phyloP scores from a whole-genome alignment of 2,329 filamentous ascomycete species.

The Penicillium sp. region DNA sequence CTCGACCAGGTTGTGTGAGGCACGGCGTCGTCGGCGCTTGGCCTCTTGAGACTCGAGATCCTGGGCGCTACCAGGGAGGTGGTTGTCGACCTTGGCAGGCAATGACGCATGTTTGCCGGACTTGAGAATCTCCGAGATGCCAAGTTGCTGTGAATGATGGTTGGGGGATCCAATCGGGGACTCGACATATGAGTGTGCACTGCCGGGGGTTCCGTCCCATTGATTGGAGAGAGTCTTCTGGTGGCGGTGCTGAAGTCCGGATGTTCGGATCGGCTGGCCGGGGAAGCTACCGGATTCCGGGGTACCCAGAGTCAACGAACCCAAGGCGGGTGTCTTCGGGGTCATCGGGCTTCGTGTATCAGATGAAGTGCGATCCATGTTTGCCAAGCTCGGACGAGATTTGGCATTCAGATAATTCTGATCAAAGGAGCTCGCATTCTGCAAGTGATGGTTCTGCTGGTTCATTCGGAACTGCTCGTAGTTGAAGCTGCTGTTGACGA shows the following conservation, averaged over 20 bases:
- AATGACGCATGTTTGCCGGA: constrained; percentile 83
- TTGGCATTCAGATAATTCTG: constrained; percentile 67
- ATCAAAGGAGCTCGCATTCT: constrained; percentile 52
- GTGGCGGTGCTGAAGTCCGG: constrained; percentile 65
- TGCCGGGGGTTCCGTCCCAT: constrained; percentile 87
- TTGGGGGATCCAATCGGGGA: constrained; percentile 85
- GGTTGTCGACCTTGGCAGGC: constrained; percentile 78
- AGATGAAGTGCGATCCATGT: constrained; percentile 75
- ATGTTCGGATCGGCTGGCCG: constrained; percentile 77
- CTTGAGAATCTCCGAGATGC: constrained; percentile 88
- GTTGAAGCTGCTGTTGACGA: constrained; percentile 75
- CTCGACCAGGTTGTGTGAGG: constrained; percentile 96
- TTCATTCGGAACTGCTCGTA: constrained; percentile 76
- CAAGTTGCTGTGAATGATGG: constrained; percentile 63
- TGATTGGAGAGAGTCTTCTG: constrained; percentile 86
- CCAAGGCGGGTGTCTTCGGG: constrained; percentile 80
- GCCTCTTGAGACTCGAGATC: constrained; percentile 84
- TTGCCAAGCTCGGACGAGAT: constrained; percentile 64
- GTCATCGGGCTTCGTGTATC: constrained; percentile 81
- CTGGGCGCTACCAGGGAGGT: constrained; percentile 47
- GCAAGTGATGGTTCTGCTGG: constrained; percentile 48
- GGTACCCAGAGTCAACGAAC: constrained; percentile 72
- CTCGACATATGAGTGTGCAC: constrained; percentile 82
- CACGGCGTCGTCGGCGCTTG: constrained; percentile 86
- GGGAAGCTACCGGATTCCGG: constrained; percentile 75